Evolutionary conservation across 768 basidiomycete species (phyloP).

Genomic region (Cystobasidium ongulense): DNA sequence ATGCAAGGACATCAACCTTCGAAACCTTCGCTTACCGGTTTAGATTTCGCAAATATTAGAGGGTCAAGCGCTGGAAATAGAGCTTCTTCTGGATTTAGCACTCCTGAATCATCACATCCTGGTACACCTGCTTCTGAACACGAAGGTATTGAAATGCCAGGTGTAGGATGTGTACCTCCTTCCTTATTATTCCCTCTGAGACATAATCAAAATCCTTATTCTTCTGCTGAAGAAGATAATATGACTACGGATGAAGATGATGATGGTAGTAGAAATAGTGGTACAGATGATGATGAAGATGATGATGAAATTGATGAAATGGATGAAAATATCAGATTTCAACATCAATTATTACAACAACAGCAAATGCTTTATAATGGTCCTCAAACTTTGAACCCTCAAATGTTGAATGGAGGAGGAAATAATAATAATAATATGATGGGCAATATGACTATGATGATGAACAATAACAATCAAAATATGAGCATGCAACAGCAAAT

Average conservation of each 20-base stretch:
- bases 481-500: background rate
- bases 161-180: constrained; percentile 57
- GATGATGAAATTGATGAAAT: constrained; percentile 3
- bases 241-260: constrained; percentile 27
- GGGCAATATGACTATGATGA: background rate
- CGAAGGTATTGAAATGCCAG: constrained; percentile 36
- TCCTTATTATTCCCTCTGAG: constrained; percentile 54
- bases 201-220: constrained; percentile 12
- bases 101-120: constrained; percentile 31
- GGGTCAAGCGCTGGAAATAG: background rate
- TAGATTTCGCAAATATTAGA: constrained; percentile 26
- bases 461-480: background rate
- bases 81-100: constrained; percentile 20
- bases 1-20: constrained; percentile 9
- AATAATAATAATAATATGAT: background rate
- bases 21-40: constrained; percentile 20
- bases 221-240: constrained; percentile 4
- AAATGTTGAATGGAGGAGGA: background rate
- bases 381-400: background rate
- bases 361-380: constrained; percentile 4
- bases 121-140: constrained; percentile 21
- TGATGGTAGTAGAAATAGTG: background rate
- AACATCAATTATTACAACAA: constrained; percentile 1
- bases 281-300: constrained; percentile 17
- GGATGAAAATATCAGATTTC: constrained; percentile 5